Percentiles rank a stretch among this genome's conserved stretches.
Evolutionary conservation across 1,139 yeast species (phyloP).

Genomic region (Hemisphaericaspora lyxosophila): DNA sequence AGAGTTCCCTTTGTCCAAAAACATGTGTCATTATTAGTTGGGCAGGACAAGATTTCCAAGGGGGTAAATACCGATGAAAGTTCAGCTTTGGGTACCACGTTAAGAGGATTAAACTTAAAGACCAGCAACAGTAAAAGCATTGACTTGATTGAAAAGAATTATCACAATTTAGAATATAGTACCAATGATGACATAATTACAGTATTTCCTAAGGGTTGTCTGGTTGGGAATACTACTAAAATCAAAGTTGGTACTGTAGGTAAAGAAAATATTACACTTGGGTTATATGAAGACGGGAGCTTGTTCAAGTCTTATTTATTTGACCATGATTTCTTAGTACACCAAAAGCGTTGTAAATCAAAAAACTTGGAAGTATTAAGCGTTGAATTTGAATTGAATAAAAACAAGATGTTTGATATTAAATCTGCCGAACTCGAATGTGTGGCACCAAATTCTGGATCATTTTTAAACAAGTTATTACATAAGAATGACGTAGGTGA

Average conservation of each 20-base stretch:
- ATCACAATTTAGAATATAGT: slow-evolving; percentile 40
- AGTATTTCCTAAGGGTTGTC: slow-evolving; percentile 46
- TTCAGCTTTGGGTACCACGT: slow-evolving; percentile 84
- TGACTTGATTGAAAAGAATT: slow-evolving; percentile 53
- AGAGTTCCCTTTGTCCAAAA: slow-evolving; percentile 86
- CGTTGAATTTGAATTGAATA: slow-evolving; percentile 48
- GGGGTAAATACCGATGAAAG: slow-evolving; percentile 96
- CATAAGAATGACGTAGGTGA: slow-evolving; percentile 19
- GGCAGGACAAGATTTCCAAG: slow-evolving; percentile 65
- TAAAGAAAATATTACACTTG: slow-evolving; percentile 35
- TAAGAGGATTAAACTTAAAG: slow-evolving; percentile 65
- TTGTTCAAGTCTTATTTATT: slow-evolving; percentile 41
- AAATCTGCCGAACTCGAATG: slow-evolving; percentile 45
- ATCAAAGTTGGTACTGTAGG: slow-evolving; percentile 30
- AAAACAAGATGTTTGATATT: slow-evolving; percentile 51
- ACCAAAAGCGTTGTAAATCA: slow-evolving; percentile 41
- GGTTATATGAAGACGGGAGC: slow-evolving; percentile 55
- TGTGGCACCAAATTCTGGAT: slow-evolving; percentile 13
- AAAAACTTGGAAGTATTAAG: slow-evolving; percentile 31
- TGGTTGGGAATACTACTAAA: slow-evolving; percentile 25
- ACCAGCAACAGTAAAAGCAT: slow-evolving; percentile 58
- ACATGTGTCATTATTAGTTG: slow-evolving; percentile 49
- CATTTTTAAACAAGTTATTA: slow-evolving; percentile 29
- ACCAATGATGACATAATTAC: slow-evolving; percentile 28
- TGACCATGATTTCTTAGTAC: slow-evolving; percentile 33